These are phyloP conservation scores for Chlorella vulgaris DNA, from an alignment of 139 green algal genomes.

Conservation along the genomic window DNA sequence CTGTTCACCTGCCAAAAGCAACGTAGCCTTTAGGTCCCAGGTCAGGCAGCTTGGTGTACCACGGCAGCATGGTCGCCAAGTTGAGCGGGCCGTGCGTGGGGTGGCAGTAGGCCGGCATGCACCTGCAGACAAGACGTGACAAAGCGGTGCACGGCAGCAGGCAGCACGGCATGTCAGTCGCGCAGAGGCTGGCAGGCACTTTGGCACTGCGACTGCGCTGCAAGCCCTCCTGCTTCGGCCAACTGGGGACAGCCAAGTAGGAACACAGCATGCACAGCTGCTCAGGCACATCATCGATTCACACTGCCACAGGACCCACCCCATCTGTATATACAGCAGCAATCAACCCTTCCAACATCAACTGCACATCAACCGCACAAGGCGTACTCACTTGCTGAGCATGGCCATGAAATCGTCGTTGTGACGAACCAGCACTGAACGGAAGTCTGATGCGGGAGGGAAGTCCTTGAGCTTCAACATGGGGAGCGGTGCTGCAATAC, in stretches of 20 bases:
- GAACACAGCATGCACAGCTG: no score
- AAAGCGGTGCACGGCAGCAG: no score
- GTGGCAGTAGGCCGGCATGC: conserved; percentile 63
- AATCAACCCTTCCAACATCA: no score
- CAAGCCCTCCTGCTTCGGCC: no score
- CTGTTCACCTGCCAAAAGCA: conserved; percentile 57
- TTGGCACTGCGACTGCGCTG: no score
- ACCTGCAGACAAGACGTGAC: background rate
- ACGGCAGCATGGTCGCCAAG: conserved; percentile 45
- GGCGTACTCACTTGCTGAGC: conserved; percentile 12
- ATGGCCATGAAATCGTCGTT: conserved; percentile 63
- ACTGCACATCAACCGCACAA: no score
- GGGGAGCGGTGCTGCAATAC: conserved; percentile 8
- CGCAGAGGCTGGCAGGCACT: no score
- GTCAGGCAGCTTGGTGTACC: conserved; percentile 51
- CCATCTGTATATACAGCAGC: no score
- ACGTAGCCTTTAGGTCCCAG: conserved; percentile 79
- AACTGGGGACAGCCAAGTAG: no score
- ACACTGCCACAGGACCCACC: no score
- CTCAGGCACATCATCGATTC: no score
- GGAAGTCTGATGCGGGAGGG: conserved; percentile 64
- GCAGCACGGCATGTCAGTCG: no score
- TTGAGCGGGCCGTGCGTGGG: conserved; percentile 61
- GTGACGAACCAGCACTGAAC: conserved; percentile 51
- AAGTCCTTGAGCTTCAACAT: conserved; percentile 94